Percentiles rank a stretch among this genome's conserved stretches.
Conservation (phyloP, 1,284 basidiomycete species). For the Taiwanofungus camphoratus region DNA sequence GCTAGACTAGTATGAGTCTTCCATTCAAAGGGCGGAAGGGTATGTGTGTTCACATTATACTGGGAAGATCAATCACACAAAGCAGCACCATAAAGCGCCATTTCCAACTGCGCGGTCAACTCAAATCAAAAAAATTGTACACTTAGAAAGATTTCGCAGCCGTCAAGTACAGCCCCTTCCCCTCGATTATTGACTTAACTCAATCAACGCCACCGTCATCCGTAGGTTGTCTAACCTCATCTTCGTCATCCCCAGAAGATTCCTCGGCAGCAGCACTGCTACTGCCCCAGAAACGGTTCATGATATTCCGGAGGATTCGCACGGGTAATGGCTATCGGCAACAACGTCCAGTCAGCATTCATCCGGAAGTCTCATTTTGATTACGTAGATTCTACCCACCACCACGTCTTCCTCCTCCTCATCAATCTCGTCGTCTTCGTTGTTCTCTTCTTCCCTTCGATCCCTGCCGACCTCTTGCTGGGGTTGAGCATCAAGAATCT, state of each 20-base stretch:
- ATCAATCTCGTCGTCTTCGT: constrained; percentile 26
- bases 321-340: constrained; percentile 50
- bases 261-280: constrained; percentile 24
- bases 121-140: too few relatives aligned
- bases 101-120: too few relatives aligned
- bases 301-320: constrained; percentile 53
- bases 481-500: constrained; percentile 8
- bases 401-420: constrained; percentile 38
- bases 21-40: too few relatives aligned
- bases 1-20: too few relatives aligned
- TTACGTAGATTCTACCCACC: too few relatives aligned
- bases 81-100: too few relatives aligned
- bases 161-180: too few relatives aligned
- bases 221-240: constrained; percentile 9
- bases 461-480: constrained; percentile 15
- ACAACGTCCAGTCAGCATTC: not conserved
- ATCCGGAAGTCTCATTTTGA: too few relatives aligned
- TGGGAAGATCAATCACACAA: too few relatives aligned
- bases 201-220: constrained; percentile 16
- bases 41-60: too few relatives aligned
- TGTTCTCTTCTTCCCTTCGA: constrained; percentile 14
- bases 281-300: constrained; percentile 59
- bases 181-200: constrained; percentile 2
- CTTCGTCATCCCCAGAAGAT: constrained; percentile 32
- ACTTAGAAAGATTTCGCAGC: too few relatives aligned